These are phyloP conservation scores for Lachancea quebecensis DNA, from an alignment of 805 yeast species.

Conservation along the genomic window DNA sequence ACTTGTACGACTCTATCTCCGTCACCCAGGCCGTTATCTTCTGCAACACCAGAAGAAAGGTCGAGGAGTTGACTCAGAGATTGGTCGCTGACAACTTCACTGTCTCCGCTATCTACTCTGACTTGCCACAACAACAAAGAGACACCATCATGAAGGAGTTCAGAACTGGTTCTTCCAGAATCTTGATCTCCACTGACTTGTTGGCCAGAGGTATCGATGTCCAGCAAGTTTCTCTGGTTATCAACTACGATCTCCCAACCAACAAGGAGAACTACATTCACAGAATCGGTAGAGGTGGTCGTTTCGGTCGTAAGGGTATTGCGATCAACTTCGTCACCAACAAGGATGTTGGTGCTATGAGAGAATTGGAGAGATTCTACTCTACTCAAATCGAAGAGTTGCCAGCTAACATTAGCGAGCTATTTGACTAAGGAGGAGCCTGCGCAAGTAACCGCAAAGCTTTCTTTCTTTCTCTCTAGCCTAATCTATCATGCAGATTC, in stretches of 20 bases:
- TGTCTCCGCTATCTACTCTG: constrained; percentile 95
- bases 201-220: constrained; percentile 99
- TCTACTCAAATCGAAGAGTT: constrained; percentile 68
- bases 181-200: constrained; percentile 91
- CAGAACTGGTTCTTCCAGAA: constrained; percentile 88
- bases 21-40: constrained; percentile 97
- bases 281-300: constrained; percentile 96
- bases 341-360: constrained; percentile 66
- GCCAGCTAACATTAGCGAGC: constrained; percentile 66
- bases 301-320: constrained; percentile 98
- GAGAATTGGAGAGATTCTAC: constrained; percentile 69
- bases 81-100: constrained; percentile 79
- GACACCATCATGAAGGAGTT: constrained; percentile 94
- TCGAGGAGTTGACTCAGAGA: constrained; percentile 79
- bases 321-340: constrained; percentile 90
- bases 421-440: constrained; percentile 17
- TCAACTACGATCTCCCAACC: constrained; percentile 88
- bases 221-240: constrained; percentile 93
- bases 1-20: constrained; percentile 88
- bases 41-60: constrained; percentile 95
- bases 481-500: constrained; percentile 1
- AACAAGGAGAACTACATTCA: constrained; percentile 95
- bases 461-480: neutral
- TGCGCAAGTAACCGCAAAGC: neutral
- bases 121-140: constrained; percentile 91